Percentiles rank a stretch among this genome's conserved stretches.
These are phyloP conservation scores for Phytophthora vignae DNA, from an alignment of 352 stramenopile species.

Conservation along the genomic window DNA sequence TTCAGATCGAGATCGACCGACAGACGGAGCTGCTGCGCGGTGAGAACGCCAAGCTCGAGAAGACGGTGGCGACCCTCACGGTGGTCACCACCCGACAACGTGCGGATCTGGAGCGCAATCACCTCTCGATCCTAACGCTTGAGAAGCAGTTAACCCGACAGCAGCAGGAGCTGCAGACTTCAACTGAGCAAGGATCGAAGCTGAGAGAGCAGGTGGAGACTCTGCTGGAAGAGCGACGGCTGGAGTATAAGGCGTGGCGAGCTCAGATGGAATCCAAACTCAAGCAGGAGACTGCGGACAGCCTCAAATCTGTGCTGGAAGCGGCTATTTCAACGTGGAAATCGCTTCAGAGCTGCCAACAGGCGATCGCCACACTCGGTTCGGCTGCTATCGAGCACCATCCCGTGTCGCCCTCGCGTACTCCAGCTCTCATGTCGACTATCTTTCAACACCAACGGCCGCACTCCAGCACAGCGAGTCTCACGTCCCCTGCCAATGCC, in stretches of 20 bases:
- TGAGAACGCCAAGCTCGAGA: constrained; percentile 52
- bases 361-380: constrained; percentile 32
- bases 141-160: constrained; percentile 38
- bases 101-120: constrained; percentile 40
- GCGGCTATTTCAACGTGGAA: constrained; percentile 50
- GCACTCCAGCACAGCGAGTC: constrained; percentile 20
- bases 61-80: constrained; percentile 33
- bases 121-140: constrained; percentile 28
- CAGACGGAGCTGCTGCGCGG: constrained; percentile 54
- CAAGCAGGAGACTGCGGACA: constrained; percentile 34
- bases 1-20: constrained; percentile 68
- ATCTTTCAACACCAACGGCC: constrained; percentile 37
- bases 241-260: constrained; percentile 45
- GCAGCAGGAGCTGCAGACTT: constrained; percentile 30
- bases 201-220: constrained; percentile 46
- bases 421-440: constrained; percentile 30
- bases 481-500: constrained; percentile 1
- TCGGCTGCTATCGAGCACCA: constrained; percentile 7
- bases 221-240: constrained; percentile 44
- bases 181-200: constrained; percentile 13
- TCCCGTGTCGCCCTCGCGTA: constrained; percentile 28
- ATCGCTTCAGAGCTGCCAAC: constrained; percentile 40
- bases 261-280: constrained; percentile 41
- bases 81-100: constrained; percentile 25
- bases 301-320: constrained; percentile 43